Percentiles rank a stretch among this genome's conserved stretches.
Evolutionary conservation across 2,329 filamentous ascomycete genomes (phyloP).

Genomic region (Fusarium algeriense): DNA sequence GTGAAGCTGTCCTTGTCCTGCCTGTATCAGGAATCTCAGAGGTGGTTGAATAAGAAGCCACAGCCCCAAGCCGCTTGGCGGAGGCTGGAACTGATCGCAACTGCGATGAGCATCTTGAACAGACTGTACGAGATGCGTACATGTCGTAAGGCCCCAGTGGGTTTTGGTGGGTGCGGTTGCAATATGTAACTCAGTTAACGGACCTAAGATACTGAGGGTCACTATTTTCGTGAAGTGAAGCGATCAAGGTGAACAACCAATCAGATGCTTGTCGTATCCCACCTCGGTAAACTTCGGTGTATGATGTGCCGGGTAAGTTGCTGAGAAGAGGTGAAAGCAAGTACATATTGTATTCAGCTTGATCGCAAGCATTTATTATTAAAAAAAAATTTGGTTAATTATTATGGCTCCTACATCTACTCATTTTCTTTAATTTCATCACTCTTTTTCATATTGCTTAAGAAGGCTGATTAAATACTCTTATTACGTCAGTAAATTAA

Average conservation of each 20-base stretch:
- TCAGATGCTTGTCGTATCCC: constrained; percentile 12
- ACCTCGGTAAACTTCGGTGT: constrained; percentile 39
- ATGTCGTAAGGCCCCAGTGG: constrained; percentile 42
- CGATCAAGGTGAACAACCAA: constrained; percentile 37
- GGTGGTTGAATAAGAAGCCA: constrained; percentile 44
- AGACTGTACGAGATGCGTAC: constrained; percentile 52
- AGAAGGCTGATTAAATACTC: not conserved
- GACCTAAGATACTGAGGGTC: constrained; percentile 8
- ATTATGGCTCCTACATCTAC: too few relatives aligned
- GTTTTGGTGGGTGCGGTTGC: constrained; percentile 7
- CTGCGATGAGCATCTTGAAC: constrained; percentile 52
- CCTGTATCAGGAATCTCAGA: constrained; percentile 25
- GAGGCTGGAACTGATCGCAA: constrained; percentile 39
- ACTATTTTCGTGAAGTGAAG: constrained; percentile 41
- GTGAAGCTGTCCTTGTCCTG: constrained; percentile 11
- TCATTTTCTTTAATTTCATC: too few relatives aligned
- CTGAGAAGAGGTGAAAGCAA: not conserved
- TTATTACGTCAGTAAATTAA: not conserved
- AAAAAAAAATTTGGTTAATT: too few relatives aligned
- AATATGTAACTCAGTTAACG: constrained; percentile 19
- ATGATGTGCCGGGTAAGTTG: not conserved
- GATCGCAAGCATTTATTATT: not conserved
- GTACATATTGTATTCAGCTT: not conserved
- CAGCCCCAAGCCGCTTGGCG: constrained; percentile 34
- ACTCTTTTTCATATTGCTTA: not conserved